Percentiles rank a stretch among this genome's conserved stretches.
Evolutionary conservation across 257 asterid genomes (phyloP).

Genomic region (Paulownia fortunei): DNA sequence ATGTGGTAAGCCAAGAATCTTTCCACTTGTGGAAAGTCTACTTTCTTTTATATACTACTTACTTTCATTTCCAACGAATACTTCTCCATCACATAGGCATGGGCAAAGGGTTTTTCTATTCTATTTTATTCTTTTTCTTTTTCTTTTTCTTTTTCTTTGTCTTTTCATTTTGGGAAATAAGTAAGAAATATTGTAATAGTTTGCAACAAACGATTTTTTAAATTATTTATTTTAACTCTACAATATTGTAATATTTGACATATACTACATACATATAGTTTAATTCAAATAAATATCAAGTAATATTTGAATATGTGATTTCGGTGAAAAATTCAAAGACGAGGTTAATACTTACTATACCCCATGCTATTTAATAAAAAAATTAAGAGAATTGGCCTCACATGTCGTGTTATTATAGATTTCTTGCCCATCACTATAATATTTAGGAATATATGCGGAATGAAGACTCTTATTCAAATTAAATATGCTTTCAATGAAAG

Average conservation of each 20-base stretch:
- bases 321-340: too few relatives aligned
- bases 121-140: too few relatives aligned
- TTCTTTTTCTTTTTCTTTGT: neutral
- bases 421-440: conserved; percentile 29
- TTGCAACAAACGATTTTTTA: neutral
- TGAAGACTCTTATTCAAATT: conserved; percentile 24
- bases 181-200: neutral
- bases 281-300: too few relatives aligned
- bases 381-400: conserved; percentile 23
- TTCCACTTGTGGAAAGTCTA: conserved; percentile 53
- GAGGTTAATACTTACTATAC: neutral
- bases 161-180: too few relatives aligned
- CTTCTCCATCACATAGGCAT: conserved; percentile 32
- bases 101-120: conserved; percentile 26
- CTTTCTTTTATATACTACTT: neutral
- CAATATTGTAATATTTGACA: too few relatives aligned
- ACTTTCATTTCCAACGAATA: conserved; percentile 44
- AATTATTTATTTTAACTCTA: too few relatives aligned
- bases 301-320: too few relatives aligned
- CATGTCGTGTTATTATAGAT: conserved; percentile 33
- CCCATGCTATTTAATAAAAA: neutral
- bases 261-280: too few relatives aligned
- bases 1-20: conserved; percentile 44
- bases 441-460: too few relatives aligned
- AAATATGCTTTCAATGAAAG: conserved; percentile 14